Base-by-base conservation (phyloP, 2,329 filamentous ascomycete genomes). In the Fusarium sp. region DNA sequence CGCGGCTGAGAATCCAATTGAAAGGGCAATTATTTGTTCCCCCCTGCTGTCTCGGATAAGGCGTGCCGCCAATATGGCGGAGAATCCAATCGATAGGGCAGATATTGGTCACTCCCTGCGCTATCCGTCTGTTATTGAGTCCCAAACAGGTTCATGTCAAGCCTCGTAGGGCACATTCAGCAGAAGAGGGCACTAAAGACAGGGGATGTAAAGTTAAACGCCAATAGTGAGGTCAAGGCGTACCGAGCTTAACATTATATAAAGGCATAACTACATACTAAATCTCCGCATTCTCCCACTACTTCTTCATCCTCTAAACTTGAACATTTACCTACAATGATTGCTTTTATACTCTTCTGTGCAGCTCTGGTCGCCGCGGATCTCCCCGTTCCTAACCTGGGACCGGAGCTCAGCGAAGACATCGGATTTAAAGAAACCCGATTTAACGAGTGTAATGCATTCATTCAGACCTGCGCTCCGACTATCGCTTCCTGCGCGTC, bases 1-100 rank as follows among this genome's bases (percentile, higher is more conserved):
- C 24, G 44, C 24, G 44, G 44, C 24, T 14, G 44, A 20, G 44
- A 14, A 47, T 47, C 44, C 24, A 47, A 47, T 14, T 26, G 44
- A 9, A 13, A 1, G 24, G 14, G 24, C 18, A 26, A 9, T 1
- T 18, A 2, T 14, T 14, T 28, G 0, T 20, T 5, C 17, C 24
- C 44, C 44, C 44, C 24, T 20, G 24, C 18, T 10, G 44, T 20
- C 24, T 47, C 44, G 44, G 44, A 47, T 26, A 10, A 47, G 5
- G 44, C 44, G 17, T 47, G 44, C 44, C 24, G 24, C 11, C 24
- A 47, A 12, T 26, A 26, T 47, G 18, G 24, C 12, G 20, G 8
- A 10, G 4, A 20, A 20, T 26, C 24, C 44, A 47, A 47, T 47
- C 8, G 24, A 14, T 6, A 20, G 18, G 44, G 4, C 20, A 18